Evolutionary conservation across 768 basidiomycete genomes (phyloP), one percentile per base, ranked within the genome.

Genomic region (Amanita subjunquillea): DNA sequence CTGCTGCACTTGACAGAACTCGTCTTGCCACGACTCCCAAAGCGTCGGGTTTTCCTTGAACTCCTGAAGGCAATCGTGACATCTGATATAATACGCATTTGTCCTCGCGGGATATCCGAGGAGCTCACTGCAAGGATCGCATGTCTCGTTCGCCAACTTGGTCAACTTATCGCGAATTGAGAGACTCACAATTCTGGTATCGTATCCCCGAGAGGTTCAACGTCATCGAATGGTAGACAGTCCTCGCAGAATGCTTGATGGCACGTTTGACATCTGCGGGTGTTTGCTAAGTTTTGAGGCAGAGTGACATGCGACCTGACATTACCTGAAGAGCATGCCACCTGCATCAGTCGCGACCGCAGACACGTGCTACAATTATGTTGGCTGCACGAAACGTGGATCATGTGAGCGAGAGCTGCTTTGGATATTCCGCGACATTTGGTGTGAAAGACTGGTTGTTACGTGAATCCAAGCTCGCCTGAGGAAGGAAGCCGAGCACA

Each of bases 161-260:
- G 27, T 8, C 32, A 12, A 34, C 32, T 34, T 34, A 4, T 12
- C 12, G 48, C 29, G 22, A 37, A 55, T n/a, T 29, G 29, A 45
- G 34, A 6, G 32, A 65, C 78, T 51, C 56, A 80, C 79, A 82
- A 76, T 62, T 83, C 80, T 13, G 82, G 81, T 4, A 83, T 57
- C 1, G 65, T 62, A 3, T 82, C 78, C 3, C 81, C 81, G 37
- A 83, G 63, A 12, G 74, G 68, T 29, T 74, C 72, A 32, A 80
- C 65, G 4, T 79, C 73, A 3, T 72, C 77, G 2, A 61, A 56
- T 4, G 77, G 74, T 38, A 83, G 55, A 60, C 82, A 83, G 56
- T 83, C 82, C 50, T 82, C 78, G 62, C 82, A 83, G 55, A 75
- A 79, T 2, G 82, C 78, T 49, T 70, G 63, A 13, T 77, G 72